Conservation (phyloP, 2,329 filamentous ascomycete genomes). For the Aspergillus flavus region DNA sequence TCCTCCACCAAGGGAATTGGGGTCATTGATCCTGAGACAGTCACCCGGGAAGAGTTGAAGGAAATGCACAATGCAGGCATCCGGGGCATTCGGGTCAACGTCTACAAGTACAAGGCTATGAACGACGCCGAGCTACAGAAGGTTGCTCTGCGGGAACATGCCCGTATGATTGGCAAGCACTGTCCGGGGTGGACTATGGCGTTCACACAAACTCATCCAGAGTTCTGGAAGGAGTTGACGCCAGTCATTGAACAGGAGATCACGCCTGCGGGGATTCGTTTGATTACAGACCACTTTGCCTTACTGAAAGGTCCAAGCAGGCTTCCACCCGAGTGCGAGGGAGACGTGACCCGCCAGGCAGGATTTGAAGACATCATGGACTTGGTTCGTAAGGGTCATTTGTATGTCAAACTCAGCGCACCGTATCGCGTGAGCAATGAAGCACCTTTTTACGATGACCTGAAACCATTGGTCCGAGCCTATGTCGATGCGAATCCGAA, state of each 20-base stretch:
- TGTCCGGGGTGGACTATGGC: slow-evolving; percentile 34
- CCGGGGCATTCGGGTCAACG: slow-evolving; percentile 40
- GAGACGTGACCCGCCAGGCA: slow-evolving; percentile 31
- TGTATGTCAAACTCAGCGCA: slow-evolving; percentile 44
- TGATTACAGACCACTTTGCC: slow-evolving; percentile 44
- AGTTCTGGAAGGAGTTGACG: slow-evolving; percentile 30
- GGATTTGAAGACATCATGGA: slow-evolving; percentile 34
- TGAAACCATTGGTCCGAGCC: slow-evolving; percentile 24
- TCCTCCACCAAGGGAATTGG: slow-evolving; percentile 31
- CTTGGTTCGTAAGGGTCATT: slow-evolving; percentile 32
- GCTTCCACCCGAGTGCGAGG: slow-evolving; percentile 23
- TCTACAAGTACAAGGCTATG: slow-evolving; percentile 42
- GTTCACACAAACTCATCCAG: slow-evolving; percentile 35
- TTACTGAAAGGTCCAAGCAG: slow-evolving; percentile 40
- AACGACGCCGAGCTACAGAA: slow-evolving; percentile 41
- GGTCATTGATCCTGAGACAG: slow-evolving; percentile 33
- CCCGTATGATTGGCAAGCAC: slow-evolving; percentile 21
- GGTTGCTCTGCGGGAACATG: slow-evolving; percentile 32
- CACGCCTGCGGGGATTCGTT: slow-evolving; percentile 18
- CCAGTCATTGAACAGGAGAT: slow-evolving; percentile 27
- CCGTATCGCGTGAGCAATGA: slow-evolving; percentile 39
- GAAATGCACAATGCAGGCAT: slow-evolving; percentile 33
- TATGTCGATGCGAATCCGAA: too few species aligned
- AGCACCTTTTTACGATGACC: slow-evolving; percentile 35
- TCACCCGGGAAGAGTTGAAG: slow-evolving; percentile 24